Evolutionary conservation across 768 basidiomycete genomes (phyloP), one percentile per base, ranked within the genome.

Genomic region (Hygrocybe punicea): DNA sequence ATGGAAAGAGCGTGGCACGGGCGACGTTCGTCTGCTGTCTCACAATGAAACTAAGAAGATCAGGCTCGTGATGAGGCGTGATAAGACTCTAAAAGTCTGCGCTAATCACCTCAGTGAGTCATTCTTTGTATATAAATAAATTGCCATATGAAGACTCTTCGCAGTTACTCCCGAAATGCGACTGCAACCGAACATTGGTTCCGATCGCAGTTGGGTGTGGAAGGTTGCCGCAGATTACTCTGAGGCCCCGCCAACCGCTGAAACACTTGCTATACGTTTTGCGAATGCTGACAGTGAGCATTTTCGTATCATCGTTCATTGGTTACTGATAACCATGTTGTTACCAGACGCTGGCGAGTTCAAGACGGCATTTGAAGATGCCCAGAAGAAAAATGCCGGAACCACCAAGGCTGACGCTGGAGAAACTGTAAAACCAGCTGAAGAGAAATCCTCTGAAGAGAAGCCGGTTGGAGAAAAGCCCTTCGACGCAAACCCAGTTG

Each of bases 1-100:
- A 76, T 99, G 97, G 97, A 99, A 99, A 73, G 97, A 99, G 77
- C 78, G 97, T 34, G 96, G 96, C 39, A 98, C 95, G 14, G 96
- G 96, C 46, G 93, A 96, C 71, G 94, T 93, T 62, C 89, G 93
- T 71, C 81, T 99, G 56, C 85, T 99, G 61, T 78, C 84, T 65
- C 91, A 97, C 80, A 93, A 89, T 74, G 84, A 85, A 68, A 88
- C 87, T 50, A 86, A 88, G 80, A 98, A 95, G 76, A 81, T 96
- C 67, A 84, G 97, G 60, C 84, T 99, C 60, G 93, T 99, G 71
- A 99, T 99, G 97, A 82, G 96, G 77, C 91, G 97, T 74, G 97
- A 99, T 82, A 98, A 98, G 86, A 99, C 97, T 48, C 82, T 93
- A 75, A 98, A 99, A 75, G 95, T 98, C 76, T 98, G 97, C 75